Evolutionary conservation across 2,329 filamentous ascomycete genomes (phyloP).

Genomic region (Xylariaceae sp.): DNA sequence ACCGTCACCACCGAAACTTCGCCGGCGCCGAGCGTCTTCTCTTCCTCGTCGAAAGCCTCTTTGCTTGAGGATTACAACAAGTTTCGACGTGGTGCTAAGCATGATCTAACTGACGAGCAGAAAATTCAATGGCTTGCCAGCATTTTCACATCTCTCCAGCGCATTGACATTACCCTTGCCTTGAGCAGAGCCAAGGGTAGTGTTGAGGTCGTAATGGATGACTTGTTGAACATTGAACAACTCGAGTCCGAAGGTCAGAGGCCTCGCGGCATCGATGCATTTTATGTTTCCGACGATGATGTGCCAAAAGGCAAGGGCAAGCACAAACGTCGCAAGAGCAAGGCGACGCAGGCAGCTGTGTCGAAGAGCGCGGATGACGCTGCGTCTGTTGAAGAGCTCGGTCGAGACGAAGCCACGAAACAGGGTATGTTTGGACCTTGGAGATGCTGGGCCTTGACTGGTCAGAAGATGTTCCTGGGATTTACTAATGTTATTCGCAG

Average conservation of each 20-base stretch:
- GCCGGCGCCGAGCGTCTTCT: slow-evolving; percentile 20
- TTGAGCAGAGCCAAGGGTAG: slow-evolving; percentile 64
- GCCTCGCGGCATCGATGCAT: slow-evolving; percentile 76
- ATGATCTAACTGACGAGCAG: slow-evolving; percentile 48
- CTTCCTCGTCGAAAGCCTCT: slow-evolving; percentile 22
- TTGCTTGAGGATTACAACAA: slow-evolving; percentile 24
- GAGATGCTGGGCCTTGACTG: not conserved
- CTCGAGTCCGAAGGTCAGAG: slow-evolving; percentile 62
- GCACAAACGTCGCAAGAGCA: slow-evolving; percentile 22
- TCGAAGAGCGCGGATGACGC: slow-evolving; percentile 9
- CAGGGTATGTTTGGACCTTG: slow-evolving; percentile 20
- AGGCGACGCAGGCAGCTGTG: slow-evolving; percentile 23
- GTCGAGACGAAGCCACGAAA: slow-evolving; percentile 11
- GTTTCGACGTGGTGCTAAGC: slow-evolving; percentile 30
- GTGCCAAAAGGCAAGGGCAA: slow-evolving; percentile 38
- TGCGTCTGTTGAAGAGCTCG: slow-evolving; percentile 11
- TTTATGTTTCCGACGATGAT: slow-evolving; percentile 54
- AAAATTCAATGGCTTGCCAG: slow-evolving; percentile 60
- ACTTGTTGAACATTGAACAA: slow-evolving; percentile 72
- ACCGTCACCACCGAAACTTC: slow-evolving; percentile 29
- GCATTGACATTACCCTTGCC: slow-evolving; percentile 59
- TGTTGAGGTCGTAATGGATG: slow-evolving; percentile 67
- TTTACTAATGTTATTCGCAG: slow-evolving; percentile 21
- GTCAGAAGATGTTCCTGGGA: not conserved
- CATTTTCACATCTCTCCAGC: slow-evolving; percentile 67